phyloP scores from a whole-genome alignment of 2,329 filamentous ascomycete species.

The Rhinocladiella mackenziei region DNA sequence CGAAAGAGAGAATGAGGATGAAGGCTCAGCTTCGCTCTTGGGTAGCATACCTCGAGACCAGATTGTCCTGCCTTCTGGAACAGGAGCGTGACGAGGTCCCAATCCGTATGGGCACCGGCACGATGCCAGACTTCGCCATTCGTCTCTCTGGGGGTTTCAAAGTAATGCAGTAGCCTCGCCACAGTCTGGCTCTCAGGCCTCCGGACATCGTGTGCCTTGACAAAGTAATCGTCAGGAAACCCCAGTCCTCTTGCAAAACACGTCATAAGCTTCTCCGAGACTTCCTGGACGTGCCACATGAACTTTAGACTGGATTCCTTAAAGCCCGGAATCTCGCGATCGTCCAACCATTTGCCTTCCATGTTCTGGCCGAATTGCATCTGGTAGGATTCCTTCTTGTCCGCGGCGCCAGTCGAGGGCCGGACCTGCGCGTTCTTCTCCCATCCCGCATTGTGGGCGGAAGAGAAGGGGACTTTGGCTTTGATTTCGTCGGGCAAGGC shows the following conservation, averaged over 20 bases:
- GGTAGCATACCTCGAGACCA: conserved; percentile 41
- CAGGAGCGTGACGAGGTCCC: conserved; percentile 59
- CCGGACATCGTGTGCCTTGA: conserved; percentile 50
- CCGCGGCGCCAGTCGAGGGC: conserved; percentile 56
- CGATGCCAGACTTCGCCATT: conserved; percentile 34
- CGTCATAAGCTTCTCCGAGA: conserved; percentile 56
- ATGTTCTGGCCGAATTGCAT: conserved; percentile 58
- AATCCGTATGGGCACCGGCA: conserved; percentile 62
- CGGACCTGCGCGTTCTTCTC: conserved; percentile 57
- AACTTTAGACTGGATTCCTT: conserved; percentile 45
- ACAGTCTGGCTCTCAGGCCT: conserved; percentile 53
- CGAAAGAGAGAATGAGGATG: not conserved
- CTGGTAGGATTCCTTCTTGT: conserved; percentile 61
- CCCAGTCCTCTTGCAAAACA: conserved; percentile 57
- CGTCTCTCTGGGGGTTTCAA: conserved; percentile 37
- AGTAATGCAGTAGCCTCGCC: conserved; percentile 56
- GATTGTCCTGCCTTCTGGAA: conserved; percentile 60
- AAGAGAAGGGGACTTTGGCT: conserved; percentile 52
- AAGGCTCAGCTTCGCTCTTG: not conserved
- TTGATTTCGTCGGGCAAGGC: conserved; percentile 51
- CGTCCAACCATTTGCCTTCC: conserved; percentile 51
- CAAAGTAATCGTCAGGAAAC: conserved; percentile 55
- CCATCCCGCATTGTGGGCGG: conserved; percentile 56
- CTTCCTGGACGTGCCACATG: conserved; percentile 52
- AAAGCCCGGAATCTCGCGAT: conserved; percentile 50